Evolutionary conservation across 176 grass and related monocot genomes (phyloP).

Genomic region (Phoenix dactylifera): DNA sequence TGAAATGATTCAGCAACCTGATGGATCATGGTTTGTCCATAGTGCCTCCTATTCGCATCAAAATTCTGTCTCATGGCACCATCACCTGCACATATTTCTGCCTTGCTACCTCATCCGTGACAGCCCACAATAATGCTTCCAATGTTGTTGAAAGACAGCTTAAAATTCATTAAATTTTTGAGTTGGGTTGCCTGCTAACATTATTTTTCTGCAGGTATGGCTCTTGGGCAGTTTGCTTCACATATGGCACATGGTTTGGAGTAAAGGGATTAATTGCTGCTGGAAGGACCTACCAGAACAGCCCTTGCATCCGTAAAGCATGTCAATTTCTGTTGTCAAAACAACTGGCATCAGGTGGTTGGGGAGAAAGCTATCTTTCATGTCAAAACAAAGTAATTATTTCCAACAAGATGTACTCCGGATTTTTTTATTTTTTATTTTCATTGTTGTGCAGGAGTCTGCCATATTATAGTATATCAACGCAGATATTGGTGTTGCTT

Average conservation of each 20-base stretch:
- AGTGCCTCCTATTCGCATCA: neutral
- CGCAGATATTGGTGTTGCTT: too few species aligned
- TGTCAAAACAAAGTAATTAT: conserved; percentile 75
- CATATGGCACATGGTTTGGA: conserved; percentile 86
- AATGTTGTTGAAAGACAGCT: neutral
- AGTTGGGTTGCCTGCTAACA: neutral
- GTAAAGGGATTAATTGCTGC: conserved; percentile 67
- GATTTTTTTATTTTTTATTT: too few species aligned
- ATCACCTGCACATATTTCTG: too few species aligned
- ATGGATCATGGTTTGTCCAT: conserved; percentile 85
- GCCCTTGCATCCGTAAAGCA: conserved; percentile 62
- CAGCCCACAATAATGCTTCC: too few species aligned
- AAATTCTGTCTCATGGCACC: too few species aligned
- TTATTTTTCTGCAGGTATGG: conserved; percentile 61
- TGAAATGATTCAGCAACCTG: conserved; percentile 54
- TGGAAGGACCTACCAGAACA: conserved; percentile 62
- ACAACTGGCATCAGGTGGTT: conserved; percentile 76
- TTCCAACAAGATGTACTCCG: too few species aligned
- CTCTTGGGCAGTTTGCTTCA: conserved; percentile 96
- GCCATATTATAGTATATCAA: too few species aligned
- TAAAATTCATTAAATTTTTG: neutral
- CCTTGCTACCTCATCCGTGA: too few species aligned
- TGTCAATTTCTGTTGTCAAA: conserved; percentile 82
- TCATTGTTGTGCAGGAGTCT: too few species aligned
- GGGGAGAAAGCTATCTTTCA: conserved; percentile 98